phyloP scores from a whole-genome alignment of 306 rosid species.

The Lathyrus aphaca region DNA sequence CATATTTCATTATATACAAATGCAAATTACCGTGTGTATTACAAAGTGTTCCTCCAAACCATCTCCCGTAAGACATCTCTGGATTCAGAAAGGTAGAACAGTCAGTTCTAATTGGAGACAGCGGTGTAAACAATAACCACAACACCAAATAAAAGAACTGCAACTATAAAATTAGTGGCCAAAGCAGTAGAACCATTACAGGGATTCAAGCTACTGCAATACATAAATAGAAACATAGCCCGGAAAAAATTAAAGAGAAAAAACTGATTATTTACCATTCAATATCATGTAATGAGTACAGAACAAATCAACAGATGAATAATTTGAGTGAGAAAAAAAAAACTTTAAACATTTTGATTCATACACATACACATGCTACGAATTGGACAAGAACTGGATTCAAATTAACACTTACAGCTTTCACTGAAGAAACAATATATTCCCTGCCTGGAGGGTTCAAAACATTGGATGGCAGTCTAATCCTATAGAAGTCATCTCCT shows the following conservation, averaged over 20 bases:
- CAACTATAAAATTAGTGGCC: conserved; percentile 26
- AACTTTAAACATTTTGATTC: conserved; percentile 1
- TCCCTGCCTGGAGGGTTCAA: conserved; percentile 71
- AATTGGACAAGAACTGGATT: conserved; percentile 21
- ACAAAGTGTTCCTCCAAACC: conserved; percentile 88
- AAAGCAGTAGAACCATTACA: conserved; percentile 20
- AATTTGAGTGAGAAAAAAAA: conserved; percentile 2
- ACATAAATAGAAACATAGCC: conserved; percentile 4
- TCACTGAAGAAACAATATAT: conserved; percentile 75
- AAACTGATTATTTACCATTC: conserved; percentile 12
- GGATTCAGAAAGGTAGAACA: conserved; percentile 43
- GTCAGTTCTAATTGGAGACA: conserved; percentile 33
- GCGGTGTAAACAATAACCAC: conserved; percentile 6
- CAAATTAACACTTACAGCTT: conserved; percentile 66
- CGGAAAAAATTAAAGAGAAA: not conserved
- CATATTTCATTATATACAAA: conserved; percentile 11
- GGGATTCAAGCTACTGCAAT: conserved; percentile 4
- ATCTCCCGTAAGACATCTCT: conserved; percentile 95
- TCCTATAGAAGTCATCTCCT: conserved; percentile 82
- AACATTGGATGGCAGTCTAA: conserved; percentile 85
- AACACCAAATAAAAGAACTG: conserved; percentile 22
- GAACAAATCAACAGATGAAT: not conserved
- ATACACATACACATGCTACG: not conserved
- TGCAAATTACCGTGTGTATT: conserved; percentile 69
- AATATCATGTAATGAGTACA: conserved; percentile 24